Base-by-base conservation (phyloP, 495 filamentous ascomycete genomes). In the Oidiodendron maius region DNA sequence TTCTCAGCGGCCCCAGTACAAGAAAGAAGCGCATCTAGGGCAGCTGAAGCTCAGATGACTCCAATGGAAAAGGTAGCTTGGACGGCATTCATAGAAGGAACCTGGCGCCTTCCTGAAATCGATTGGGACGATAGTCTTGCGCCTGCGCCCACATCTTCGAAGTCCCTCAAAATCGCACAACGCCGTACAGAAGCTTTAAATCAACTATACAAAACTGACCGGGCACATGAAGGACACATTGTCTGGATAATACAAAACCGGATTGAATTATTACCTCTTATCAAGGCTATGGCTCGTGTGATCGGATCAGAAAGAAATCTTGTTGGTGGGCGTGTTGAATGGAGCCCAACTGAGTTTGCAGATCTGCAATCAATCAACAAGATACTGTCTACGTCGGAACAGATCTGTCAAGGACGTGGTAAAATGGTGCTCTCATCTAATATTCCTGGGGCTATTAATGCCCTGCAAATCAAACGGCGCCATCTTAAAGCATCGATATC, bases 161-260 rank as follows among this genome's bases (percentile, higher is more conserved):
- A 32, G 42, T 24, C 42, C 13, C 42, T 45, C 42, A 45, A 45
- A 32, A 45, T 16, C 15, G 22, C n/a, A n/a, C 23, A 16, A 4
- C 42, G 42, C 15, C 42, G 42, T 18, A 26, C 25, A 45, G 42
- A 45, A 45, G 42, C 42, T 30, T 24, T 45, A 10, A 45, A 45
- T 24, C 42, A 24, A 32, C 42, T 45, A 28, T 45, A 45, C 42
- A 28, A 18, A 24, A 45, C 25, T 10, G 42, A 45, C 22, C 42
- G 25, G 17, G 42, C 42, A 23, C 42, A 45, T 32, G 42, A 45
- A 32, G 42, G 42, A 12, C 42, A 45, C 20, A 32, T 39, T 39
- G 36, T 17, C 18, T 39, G 36, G 36, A 8, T 39, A 39, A 17
- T 9, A 13, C 36, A 39, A 39, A 39, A 39, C 36, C 36, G 16